Base-by-base conservation (phyloP, 257 asterid genomes). In the Rubia yunnanensis region DNA sequence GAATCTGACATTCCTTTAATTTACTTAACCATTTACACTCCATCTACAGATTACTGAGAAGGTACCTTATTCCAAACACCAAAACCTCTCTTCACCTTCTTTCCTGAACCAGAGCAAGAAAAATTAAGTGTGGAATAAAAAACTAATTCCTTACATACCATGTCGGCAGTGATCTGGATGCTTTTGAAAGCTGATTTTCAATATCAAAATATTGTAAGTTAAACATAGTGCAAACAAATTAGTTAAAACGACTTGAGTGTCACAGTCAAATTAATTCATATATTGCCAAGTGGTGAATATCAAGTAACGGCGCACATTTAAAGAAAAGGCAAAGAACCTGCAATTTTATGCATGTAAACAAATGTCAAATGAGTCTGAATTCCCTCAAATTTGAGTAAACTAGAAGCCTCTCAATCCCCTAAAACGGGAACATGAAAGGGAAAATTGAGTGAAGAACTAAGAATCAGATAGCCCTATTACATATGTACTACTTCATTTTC, bases 371-470 rank as follows among this genome's bases (percentile, higher is more conserved):
- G 99, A 22, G 99, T 94, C 78, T 86, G 99, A 75, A 94, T 83
- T 60, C 97, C 99, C 78, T 90, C 96, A 15, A 91, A 80, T 80
- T 94, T 97, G 53, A 94, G 81, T 77, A 88, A 39, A 72, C 90
- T 81, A 68, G 96, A 86, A 61, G 99, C 99, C n/a, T n/a, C 76
- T 90, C 99, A 74, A 94, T 94, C 65, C 99, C 99, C 99, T 94
- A 35, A 26, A 52, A 71, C 61, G 31, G 48, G 36, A 50, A 5
- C 32, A 49, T n/a, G 54, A 62, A 67, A 34, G 9, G 2, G 60
- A 18, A 66, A 0, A 55, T 59, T 50, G 3, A 24, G 57, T 28
- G 26, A 35, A 22, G 18, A 8, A 10, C n/a, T 4, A 31, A 41
- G n/a, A n/a, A n/a, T n/a, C n/a, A n/a, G 20, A 69, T 32, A 60